phyloP scores from a whole-genome alignment of 1,284 basidiomycete genomes.

The Papiliotrema flavescens region DNA sequence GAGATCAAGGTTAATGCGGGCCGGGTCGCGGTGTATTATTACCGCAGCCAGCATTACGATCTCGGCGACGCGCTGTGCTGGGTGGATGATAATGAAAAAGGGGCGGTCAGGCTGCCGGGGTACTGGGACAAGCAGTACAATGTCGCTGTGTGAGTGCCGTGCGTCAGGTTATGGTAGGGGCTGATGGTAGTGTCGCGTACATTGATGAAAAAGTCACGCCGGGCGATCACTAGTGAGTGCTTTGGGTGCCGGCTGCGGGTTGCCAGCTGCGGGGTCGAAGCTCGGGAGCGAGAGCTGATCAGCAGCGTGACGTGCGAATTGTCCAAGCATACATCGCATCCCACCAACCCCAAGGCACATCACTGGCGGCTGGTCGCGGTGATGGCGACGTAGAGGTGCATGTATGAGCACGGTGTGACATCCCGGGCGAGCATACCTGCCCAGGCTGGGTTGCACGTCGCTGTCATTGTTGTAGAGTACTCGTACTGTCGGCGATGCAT shows the following conservation, averaged over 20 bases:
- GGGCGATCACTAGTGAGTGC: constrained; percentile 43
- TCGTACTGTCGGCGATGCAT: no score
- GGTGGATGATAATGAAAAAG: constrained; percentile 49
- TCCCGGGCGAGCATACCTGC: no score
- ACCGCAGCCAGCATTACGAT: constrained; percentile 45
- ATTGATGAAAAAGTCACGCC: constrained; percentile 48
- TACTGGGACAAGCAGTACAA: constrained; percentile 48
- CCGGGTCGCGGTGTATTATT: constrained; percentile 49
- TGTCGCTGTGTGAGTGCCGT: constrained; percentile 36
- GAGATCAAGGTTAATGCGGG: constrained; percentile 44
- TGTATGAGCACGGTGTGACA: no score
- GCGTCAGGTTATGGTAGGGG: background rate
- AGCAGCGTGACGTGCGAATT: constrained; percentile 48
- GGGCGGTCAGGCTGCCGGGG: constrained; percentile 37
- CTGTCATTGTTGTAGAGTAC: no score
- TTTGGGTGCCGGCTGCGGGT: background rate
- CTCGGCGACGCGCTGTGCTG: constrained; percentile 49
- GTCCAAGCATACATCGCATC: constrained; percentile 40
- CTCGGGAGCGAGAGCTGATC: background rate
- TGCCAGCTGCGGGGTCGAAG: background rate
- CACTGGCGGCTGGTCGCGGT: constrained; percentile 50
- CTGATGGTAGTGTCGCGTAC: constrained; percentile 38
- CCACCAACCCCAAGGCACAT: constrained; percentile 40
- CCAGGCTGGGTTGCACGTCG: no score
- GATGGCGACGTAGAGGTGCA: constrained; percentile 48